Percentiles rank a stretch among this genome's conserved stretches.
Conservation (phyloP, 75 land plant genomes). For the Selaginella tamariscina region DNA sequence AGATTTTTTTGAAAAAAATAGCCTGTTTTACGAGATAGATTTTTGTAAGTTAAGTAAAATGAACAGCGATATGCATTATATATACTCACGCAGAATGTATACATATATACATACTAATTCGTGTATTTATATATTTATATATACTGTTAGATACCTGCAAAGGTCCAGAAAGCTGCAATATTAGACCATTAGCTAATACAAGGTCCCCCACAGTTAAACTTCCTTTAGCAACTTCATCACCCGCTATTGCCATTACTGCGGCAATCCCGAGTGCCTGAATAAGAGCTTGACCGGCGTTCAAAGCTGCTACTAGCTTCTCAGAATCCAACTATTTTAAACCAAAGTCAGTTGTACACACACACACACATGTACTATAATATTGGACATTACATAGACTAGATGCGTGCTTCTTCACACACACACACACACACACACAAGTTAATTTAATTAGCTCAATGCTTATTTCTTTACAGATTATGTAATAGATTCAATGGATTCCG, state of each 20-base stretch:
- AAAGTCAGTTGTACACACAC: background rate
- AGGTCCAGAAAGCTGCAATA: constrained; percentile 36
- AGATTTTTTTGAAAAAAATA: too few relatives aligned
- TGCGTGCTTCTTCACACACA: background rate
- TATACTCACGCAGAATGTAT: background rate
- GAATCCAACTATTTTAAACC: constrained; percentile 21
- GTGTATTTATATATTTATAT: constrained; percentile 6
- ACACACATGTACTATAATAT: background rate
- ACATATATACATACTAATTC: background rate
- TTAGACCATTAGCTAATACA: constrained; percentile 38
- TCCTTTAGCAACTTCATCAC: constrained; percentile 24
- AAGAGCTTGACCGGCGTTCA: constrained; percentile 35
- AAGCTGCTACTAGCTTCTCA: constrained; percentile 31
- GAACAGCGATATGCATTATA: too few relatives aligned
- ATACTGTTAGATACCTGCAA: constrained; percentile 30
- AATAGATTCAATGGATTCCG: constrained; percentile 14
- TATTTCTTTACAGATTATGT: background rate
- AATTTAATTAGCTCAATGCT: background rate
- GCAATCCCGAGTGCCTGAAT: constrained; percentile 31
- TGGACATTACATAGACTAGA: background rate
- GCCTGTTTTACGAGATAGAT: too few relatives aligned
- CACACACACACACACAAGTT: background rate
- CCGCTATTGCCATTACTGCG: constrained; percentile 29
- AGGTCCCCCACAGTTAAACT: constrained; percentile 26
- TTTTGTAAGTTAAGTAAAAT: too few relatives aligned